Evolutionary conservation across 495 filamentous ascomycete species (phyloP), one percentile per base, ranked within the genome.

Genomic region (Xylaria cubensis): DNA sequence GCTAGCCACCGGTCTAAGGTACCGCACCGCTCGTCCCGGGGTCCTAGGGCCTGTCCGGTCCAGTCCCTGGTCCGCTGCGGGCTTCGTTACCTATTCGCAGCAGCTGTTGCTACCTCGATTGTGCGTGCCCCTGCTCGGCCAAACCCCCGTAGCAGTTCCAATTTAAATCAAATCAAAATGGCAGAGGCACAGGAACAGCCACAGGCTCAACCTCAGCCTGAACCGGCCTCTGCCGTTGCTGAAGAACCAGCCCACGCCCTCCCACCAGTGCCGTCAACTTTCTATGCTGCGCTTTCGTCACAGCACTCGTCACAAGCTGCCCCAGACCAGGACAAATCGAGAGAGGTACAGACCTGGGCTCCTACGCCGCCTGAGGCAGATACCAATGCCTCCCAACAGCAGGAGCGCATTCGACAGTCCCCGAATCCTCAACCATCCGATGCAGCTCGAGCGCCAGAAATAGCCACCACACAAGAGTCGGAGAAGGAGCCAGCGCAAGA

Each of bases 141-240:
- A 72, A 73, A 73, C 77, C 77, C 77, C 77, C 75, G 75, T 74
- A 78, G 75, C 73, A 76, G 75, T 74, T 79, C 75, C 72, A 79
- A 79, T 77, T 79, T 77, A 79, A 79, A 75, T 79, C 77, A 79
- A 79, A 79, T 78, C 75, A 79, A 72, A 78, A 79, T 78, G 77
- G 77, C 77, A 79, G 77, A 79, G 74, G 76, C 74, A 76, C 77
- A 78, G 76, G 73, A 79, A 72, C 77, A 78, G 76, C 77, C 77
- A 78, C 77, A 78, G 77, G 77, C 74, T 79, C 77, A 79, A 79
- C 77, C 77, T 79, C 77, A 77, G 77, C 77, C 77, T 79, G 77
- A 79, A 79, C 77, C 76, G 71, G 77, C 75, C 76, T 73, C 74
- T 76, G 74, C 77, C 76, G 77, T 73, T 71, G 74, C 76, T 78